Conservation (phyloP, 2,329 filamentous ascomycete genomes). For the Coniochaeta pulveracea region DNA sequence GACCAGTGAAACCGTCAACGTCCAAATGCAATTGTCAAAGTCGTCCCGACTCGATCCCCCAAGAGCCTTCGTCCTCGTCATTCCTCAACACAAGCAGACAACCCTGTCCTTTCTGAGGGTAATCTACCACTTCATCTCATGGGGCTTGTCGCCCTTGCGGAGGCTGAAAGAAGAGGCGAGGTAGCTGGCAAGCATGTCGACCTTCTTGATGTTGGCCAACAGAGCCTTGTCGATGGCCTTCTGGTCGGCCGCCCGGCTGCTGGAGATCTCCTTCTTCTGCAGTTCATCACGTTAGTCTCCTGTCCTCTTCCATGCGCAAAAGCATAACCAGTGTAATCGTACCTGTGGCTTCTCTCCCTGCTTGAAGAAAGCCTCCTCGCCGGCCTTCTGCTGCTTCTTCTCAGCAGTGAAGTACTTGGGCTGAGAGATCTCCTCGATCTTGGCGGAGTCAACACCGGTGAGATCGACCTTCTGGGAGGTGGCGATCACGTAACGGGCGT, state of each 20-base stretch:
- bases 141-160: constrained; percentile 98
- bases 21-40: constrained; percentile 56
- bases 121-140: constrained; percentile 98
- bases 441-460: constrained; percentile 75
- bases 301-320: background rate
- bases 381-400: constrained; percentile 88
- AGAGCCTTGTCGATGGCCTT: constrained; percentile 97
- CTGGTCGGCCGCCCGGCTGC: constrained; percentile 90
- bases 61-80: constrained; percentile 17
- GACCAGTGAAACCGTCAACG: constrained; percentile 52
- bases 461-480: constrained; percentile 80
- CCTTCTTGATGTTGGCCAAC: constrained; percentile 95
- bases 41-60: constrained; percentile 38
- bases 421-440: constrained; percentile 68
- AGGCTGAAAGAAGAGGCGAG: constrained; percentile 94
- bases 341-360: constrained; percentile 97
- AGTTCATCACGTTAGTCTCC: constrained; percentile 8
- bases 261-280: constrained; percentile 95
- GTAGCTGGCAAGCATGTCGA: constrained; percentile 87
- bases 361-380: constrained; percentile 99
- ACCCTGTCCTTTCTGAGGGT: background rate
- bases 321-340: constrained; percentile 23
- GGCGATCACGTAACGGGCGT: constrained; percentile 87
- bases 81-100: constrained; percentile 7
- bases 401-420: constrained; percentile 94